Evolutionary conservation across 345 rosid genomes (phyloP).

Genomic region (Euphorbia peplus): DNA sequence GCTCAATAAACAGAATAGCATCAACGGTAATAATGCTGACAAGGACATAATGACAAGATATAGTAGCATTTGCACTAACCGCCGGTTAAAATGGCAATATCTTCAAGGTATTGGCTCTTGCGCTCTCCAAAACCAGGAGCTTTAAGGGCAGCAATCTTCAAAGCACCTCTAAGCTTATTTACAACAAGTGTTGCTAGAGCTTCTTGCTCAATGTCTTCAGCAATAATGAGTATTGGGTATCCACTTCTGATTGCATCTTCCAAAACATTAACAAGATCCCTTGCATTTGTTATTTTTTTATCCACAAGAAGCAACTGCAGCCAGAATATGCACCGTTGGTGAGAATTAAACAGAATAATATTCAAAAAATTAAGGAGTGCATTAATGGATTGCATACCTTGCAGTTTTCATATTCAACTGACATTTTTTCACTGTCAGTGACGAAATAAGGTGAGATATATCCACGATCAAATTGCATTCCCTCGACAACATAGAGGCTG

Average conservation of each 20-base stretch:
- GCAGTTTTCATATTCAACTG: constrained; percentile 95
- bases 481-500: constrained; percentile 93
- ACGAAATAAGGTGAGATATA: constrained; percentile 98
- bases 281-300: constrained; percentile 92
- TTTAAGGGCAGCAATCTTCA: constrained; percentile 93
- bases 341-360: background rate
- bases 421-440: constrained; percentile 94
- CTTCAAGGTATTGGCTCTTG: constrained; percentile 95
- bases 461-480: constrained; percentile 99
- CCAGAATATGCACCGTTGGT: constrained; percentile 6
- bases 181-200: constrained; percentile 96
- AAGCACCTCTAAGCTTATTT: constrained; percentile 85
- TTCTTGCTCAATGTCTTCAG: constrained; percentile 98
- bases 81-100: constrained; percentile 91
- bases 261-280: constrained; percentile 78
- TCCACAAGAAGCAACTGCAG: constrained; percentile 94
- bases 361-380: background rate
- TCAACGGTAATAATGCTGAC: background rate
- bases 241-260: constrained; percentile 90
- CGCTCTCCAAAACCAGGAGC: constrained; percentile 99
- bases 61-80: constrained; percentile 31
- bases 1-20: background rate
- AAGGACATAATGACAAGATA: background rate
- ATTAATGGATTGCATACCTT: constrained; percentile 45
- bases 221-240: constrained; percentile 68